Percentiles rank a stretch among this genome's conserved stretches.
Evolutionary conservation across 1,139 yeast species (phyloP).

Genomic region (Pichia norvegensis): DNA sequence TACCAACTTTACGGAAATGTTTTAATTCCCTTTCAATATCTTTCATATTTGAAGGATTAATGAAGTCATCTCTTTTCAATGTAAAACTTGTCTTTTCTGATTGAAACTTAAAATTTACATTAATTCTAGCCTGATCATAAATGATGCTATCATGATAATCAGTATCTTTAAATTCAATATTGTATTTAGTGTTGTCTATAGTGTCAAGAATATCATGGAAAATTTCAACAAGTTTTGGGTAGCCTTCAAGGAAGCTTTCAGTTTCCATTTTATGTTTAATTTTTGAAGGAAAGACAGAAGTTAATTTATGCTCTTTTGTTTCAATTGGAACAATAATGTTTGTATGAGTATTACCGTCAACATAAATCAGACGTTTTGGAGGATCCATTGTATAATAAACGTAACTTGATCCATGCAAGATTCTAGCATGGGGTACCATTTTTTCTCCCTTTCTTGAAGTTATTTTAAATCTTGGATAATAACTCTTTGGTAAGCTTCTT

Average conservation of each 20-base stretch:
- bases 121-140: slow-evolving; percentile 7
- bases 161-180: background rate
- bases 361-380: slow-evolving; percentile 22
- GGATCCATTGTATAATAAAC: slow-evolving; percentile 16
- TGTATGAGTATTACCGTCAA: slow-evolving; percentile 10
- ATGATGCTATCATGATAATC: background rate
- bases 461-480: slow-evolving; percentile 21
- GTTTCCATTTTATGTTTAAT: background rate
- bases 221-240: slow-evolving; percentile 1
- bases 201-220: slow-evolving; percentile 1
- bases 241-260: background rate
- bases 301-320: background rate
- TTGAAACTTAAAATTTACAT: background rate
- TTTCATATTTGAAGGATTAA: background rate
- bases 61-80: slow-evolving; percentile 1
- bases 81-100: background rate
- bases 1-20: background rate
- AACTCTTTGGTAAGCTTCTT: slow-evolving; percentile 3
- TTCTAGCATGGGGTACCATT: slow-evolving; percentile 21
- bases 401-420: slow-evolving; percentile 24
- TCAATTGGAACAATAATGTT: slow-evolving; percentile 8
- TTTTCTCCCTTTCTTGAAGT: slow-evolving; percentile 11
- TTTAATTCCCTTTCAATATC: background rate
- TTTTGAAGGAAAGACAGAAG: background rate
- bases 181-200: background rate